Evolutionary conservation across 208 protist species (phyloP).

Genomic region (Leishmania gerbilli): DNA sequence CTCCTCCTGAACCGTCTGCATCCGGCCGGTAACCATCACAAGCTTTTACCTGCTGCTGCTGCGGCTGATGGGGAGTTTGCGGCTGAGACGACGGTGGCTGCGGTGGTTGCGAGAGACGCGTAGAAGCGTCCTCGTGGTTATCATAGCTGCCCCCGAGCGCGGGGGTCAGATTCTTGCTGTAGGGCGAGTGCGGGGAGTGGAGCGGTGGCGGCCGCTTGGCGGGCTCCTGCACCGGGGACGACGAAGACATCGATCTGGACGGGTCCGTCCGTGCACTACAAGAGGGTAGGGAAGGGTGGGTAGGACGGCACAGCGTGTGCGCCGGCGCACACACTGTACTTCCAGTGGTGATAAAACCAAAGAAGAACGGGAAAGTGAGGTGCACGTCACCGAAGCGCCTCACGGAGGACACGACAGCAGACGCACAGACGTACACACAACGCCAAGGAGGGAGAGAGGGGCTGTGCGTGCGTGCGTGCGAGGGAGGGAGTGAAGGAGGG

Average conservation of each 20-base stretch:
- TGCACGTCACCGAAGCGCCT: neutral
- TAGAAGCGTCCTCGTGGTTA: constrained; percentile 6
- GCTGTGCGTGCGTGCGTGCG: neutral
- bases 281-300: neutral
- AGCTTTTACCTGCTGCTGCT: neutral
- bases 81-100: neutral
- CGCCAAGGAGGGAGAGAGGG: too few relatives aligned
- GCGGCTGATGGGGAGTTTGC: constrained; percentile 1
- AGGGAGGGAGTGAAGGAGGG: neutral
- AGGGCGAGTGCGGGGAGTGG: constrained; percentile 19
- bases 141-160: constrained; percentile 12
- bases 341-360: neutral
- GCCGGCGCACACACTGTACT: neutral
- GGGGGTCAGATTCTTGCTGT: constrained; percentile 12
- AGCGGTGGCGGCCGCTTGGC: constrained; percentile 4
- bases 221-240: constrained; percentile 5
- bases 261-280: neutral
- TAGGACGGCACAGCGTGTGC: neutral
- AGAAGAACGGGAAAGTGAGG: neutral
- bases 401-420: neutral
- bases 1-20: neutral
- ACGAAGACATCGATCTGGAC: neutral
- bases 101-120: neutral
- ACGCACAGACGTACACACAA: neutral
- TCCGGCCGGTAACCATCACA: constrained; percentile 1